Base-by-base conservation (phyloP, 129 eudicot genomes). In the Artemisia tridentata region DNA sequence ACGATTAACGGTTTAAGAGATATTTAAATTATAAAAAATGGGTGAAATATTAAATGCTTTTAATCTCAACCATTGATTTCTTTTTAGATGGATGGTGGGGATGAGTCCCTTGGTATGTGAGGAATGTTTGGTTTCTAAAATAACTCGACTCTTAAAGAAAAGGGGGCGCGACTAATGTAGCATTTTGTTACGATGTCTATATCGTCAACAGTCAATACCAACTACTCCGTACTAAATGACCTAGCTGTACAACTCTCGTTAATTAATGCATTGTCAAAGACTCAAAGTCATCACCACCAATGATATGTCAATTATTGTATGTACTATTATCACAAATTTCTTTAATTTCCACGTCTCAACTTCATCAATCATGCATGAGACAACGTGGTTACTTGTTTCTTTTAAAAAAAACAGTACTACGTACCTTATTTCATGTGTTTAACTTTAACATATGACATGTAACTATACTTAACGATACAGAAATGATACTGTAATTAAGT, bases 331-430 rank as follows among this genome's bases (percentile, higher is more conserved):
- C 10, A 38, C 2, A 6, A 38, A 7, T 14, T 71, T 34, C 7
- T 38, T 21, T 45, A 71, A 3, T 71, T 71, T 71, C 75, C 75
- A 58, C 75, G 67, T 71, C 67, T 43, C 75, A 21, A 29, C 50
- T 54, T 45, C 16, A 41, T 71, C 13, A 69, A 43, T 47, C 27
- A 45, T 57, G 74, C 67, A 71, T 43, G 73, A 11, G 29, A 65
- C 10, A 14, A 65, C 55, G 31, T 65, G 19, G 11, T 29, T 29
- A 12, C 45, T 14, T 29, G 7, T 61, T 61, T 29, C 63, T 53
- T n/a, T 53, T n/a, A n/a, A n/a, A 14, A 53, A 51, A 13, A 51
- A 51, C 17, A 51, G 56, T 1, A 51, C 56, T 4, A 29, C 25
- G 3, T 34, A 34, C 7, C 41, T 34, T 5, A 34, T 34, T 34